phyloP scores from a whole-genome alignment of 2,329 filamentous ascomycete genomes.

The Phaeomoniella chlamydospora region DNA sequence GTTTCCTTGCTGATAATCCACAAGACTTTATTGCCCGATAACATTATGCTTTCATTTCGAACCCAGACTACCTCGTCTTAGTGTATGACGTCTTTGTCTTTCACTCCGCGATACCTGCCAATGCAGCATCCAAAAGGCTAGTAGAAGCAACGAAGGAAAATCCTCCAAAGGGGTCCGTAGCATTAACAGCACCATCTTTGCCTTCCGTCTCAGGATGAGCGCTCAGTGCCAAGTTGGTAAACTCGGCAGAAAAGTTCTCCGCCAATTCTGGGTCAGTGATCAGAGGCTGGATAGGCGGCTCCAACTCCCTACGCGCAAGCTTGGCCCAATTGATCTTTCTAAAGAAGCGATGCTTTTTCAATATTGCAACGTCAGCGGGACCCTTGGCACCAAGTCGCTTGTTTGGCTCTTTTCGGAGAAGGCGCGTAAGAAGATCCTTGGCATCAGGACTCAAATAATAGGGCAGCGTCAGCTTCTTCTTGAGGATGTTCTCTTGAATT shows the following conservation, averaged over 20 bases:
- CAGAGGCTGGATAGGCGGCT: slow-evolving; percentile 79
- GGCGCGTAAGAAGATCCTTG: slow-evolving; percentile 80
- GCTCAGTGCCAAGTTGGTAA: slow-evolving; percentile 72
- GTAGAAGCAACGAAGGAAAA: slow-evolving; percentile 34
- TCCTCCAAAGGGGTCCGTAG: slow-evolving; percentile 29
- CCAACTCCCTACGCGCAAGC: slow-evolving; percentile 65
- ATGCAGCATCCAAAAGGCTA: slow-evolving; percentile 24
- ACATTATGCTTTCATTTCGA: too few species aligned
- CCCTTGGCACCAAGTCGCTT: slow-evolving; percentile 82
- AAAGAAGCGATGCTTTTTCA: slow-evolving; percentile 95
- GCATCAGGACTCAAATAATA: slow-evolving; percentile 86
- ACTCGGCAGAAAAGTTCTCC: slow-evolving; percentile 91
- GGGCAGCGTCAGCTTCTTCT: slow-evolving; percentile 75
- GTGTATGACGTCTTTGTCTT: too few species aligned
- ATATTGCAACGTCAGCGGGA: slow-evolving; percentile 69
- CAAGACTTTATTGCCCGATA: too few species aligned
- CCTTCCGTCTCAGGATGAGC: slow-evolving; percentile 9
- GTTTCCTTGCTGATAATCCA: too few species aligned
- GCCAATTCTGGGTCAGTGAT: slow-evolving; percentile 92
- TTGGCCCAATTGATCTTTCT: slow-evolving; percentile 90
- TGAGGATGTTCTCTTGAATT: slow-evolving; percentile 89
- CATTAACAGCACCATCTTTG: slow-evolving; percentile 11
- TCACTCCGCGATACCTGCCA: background rate
- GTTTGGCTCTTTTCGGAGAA: slow-evolving; percentile 80
- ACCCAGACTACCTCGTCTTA: too few species aligned